Percentiles rank a stretch among this genome's conserved stretches.
These are phyloP conservation scores for Boletus vermiculosoides DNA, from an alignment of 768 basidiomycete species.

Conservation along the genomic window DNA sequence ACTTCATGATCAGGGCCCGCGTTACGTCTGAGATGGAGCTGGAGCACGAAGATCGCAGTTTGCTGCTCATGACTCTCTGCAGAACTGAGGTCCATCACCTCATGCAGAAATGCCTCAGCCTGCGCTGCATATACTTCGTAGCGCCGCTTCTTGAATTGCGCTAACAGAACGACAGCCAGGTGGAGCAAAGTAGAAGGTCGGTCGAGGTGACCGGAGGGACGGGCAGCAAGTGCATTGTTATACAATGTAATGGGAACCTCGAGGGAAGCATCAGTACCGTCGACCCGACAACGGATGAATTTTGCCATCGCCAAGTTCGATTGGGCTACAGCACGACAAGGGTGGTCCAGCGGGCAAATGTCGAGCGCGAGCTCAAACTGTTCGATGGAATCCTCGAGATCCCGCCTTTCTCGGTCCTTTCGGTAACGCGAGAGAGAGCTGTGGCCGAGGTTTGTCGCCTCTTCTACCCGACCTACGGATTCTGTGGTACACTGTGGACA, in stretches of 20 bases:
- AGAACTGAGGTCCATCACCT: slow-evolving; percentile 1
- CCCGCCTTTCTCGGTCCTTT: background rate
- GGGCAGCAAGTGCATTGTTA: background rate
- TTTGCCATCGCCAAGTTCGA: slow-evolving; percentile 6
- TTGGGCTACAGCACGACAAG: slow-evolving; percentile 2
- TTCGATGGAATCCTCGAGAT: background rate
- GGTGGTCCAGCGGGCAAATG: slow-evolving; percentile 7
- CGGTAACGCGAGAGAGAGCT: background rate
- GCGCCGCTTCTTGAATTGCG: background rate
- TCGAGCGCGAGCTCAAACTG: slow-evolving; percentile 1
- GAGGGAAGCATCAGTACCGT: background rate
- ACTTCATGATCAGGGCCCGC: background rate
- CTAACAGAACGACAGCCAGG: no score
- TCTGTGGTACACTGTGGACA: background rate
- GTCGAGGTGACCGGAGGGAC: background rate
- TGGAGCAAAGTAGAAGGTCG: no score
- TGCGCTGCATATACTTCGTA: background rate
- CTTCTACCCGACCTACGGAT: background rate
- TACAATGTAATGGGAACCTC: background rate
- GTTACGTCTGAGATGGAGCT: background rate
- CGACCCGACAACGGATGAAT: background rate
- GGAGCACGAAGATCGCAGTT: background rate
- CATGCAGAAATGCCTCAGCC: background rate
- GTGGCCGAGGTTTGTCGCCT: background rate
- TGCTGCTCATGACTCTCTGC: background rate